phyloP scores from a whole-genome alignment of 306 rosid species.

The Casuarina glauca region DNA sequence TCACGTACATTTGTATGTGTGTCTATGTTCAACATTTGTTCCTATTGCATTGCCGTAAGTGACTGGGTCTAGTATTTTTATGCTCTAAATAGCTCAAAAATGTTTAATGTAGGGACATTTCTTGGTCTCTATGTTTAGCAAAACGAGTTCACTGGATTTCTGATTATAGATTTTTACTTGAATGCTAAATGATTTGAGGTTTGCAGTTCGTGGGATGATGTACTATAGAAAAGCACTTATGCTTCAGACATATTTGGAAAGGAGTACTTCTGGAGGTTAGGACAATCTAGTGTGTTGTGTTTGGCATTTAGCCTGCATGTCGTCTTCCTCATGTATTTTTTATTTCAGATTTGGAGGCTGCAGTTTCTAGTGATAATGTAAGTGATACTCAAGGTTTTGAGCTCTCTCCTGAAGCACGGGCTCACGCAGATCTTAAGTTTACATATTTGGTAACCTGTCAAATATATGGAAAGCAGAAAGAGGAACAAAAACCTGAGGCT shows the following conservation, averaged over 20 bases:
- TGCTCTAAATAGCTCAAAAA: background rate
- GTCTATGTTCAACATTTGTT: no score
- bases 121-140: background rate
- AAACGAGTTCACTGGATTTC: background rate
- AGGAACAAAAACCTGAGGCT: slow-evolving; percentile 93
- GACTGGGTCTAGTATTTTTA: background rate
- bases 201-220: slow-evolving; percentile 97
- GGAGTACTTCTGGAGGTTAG: slow-evolving; percentile 63
- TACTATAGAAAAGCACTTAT: slow-evolving; percentile 93
- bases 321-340: slow-evolving; percentile 9
- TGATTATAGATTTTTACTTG: background rate
- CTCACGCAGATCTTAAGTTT: slow-evolving; percentile 91
- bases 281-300: background rate
- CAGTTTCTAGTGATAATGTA: slow-evolving; percentile 50
- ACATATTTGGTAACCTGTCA: slow-evolving; percentile 90
- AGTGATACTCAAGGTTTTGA: slow-evolving; percentile 69
- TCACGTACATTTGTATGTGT: no score
- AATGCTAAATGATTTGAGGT: slow-evolving; percentile 22
- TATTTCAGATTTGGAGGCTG: slow-evolving; percentile 74
- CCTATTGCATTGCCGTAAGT: background rate
- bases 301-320: slow-evolving; percentile 8
- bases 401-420: slow-evolving; percentile 85
- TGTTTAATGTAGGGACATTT: background rate
- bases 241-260: slow-evolving; percentile 94
- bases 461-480: slow-evolving; percentile 92